These are phyloP conservation scores for Petunia hybrid DNA, from an alignment of 305 asterid genomes.

Conservation along the genomic window DNA sequence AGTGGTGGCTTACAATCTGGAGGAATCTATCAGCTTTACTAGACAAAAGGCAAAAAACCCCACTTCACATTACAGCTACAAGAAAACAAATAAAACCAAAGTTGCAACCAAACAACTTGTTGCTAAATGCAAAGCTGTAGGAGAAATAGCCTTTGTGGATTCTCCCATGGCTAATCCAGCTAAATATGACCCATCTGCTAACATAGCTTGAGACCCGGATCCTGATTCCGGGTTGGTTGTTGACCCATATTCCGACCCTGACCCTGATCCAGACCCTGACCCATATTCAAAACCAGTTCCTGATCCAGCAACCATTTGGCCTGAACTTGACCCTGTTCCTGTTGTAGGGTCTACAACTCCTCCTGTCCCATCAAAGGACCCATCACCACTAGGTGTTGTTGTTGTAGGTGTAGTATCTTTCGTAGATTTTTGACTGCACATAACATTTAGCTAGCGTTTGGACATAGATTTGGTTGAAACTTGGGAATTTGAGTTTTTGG, in stretches of 20 bases:
- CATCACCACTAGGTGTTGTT: conserved; percentile 51
- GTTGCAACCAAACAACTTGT: conserved; percentile 36
- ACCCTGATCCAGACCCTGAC: conserved; percentile 42
- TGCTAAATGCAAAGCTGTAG: conserved; percentile 42
- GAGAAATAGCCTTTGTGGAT: conserved; percentile 50
- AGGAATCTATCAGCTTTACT: conserved; percentile 35
- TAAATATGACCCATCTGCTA: conserved; percentile 78
- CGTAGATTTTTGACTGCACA: conserved; percentile 85
- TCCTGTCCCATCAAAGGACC: conserved; percentile 52
- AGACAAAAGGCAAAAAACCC: conserved; percentile 37
- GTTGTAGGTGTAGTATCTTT: conserved; percentile 65
- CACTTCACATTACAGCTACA: conserved; percentile 39
- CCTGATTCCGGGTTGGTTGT: not conserved
- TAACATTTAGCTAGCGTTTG: too few species aligned
- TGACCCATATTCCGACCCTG: conserved; percentile 36
- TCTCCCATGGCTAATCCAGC: conserved; percentile 95
- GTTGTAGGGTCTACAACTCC: conserved; percentile 39
- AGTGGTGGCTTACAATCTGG: conserved; percentile 40
- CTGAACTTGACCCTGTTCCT: conserved; percentile 29
- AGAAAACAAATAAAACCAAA: conserved; percentile 38
- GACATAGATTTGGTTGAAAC: too few species aligned
- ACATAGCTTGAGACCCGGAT: conserved; percentile 54
- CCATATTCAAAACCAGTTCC: conserved; percentile 36
- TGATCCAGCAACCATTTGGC: conserved; percentile 27
- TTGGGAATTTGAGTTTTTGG: too few species aligned